These are phyloP conservation scores for Penicillium sp. DNA, from an alignment of 2,329 filamentous ascomycete genomes.

Conservation along the genomic window DNA sequence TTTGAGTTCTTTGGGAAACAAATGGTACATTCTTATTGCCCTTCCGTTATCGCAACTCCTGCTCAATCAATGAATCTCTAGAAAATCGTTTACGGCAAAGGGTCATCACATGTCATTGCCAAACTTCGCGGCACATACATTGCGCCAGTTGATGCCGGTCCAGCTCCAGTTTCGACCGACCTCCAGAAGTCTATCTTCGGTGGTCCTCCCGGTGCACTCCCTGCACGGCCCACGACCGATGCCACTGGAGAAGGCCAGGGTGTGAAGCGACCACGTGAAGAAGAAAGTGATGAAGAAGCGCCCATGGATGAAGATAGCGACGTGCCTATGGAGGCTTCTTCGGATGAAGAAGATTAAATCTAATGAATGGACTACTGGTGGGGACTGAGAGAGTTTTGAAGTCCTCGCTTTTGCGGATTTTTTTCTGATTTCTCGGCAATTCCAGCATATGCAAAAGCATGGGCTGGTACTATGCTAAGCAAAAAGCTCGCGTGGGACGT, in stretches of 20 bases:
- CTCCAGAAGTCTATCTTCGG: constrained; percentile 80
- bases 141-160: constrained; percentile 54
- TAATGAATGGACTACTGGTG: not conserved
- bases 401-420: constrained; percentile 10
- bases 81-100: constrained; percentile 89
- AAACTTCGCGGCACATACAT: constrained; percentile 91
- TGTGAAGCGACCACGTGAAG: constrained; percentile 69
- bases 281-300: constrained; percentile 54
- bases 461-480: constrained; percentile 23
- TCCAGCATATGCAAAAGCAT: constrained; percentile 17
- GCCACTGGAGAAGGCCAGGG: constrained; percentile 53
- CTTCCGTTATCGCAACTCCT: not conserved
- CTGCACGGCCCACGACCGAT: constrained; percentile 52
- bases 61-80: constrained; percentile 39
- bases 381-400: constrained; percentile 15
- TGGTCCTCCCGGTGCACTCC: constrained; percentile 50
- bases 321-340: constrained; percentile 68
- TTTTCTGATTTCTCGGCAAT: constrained; percentile 16
- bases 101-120: constrained; percentile 80
- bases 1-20: constrained; percentile 81
- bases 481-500: constrained; percentile 68
- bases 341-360: constrained; percentile 64
- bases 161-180: constrained; percentile 64
- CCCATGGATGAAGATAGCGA: constrained; percentile 68
- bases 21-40: constrained; percentile 61